Conservation (phyloP, 2,329 filamentous ascomycete species). For the Hirsutella minnesotensis region DNA sequence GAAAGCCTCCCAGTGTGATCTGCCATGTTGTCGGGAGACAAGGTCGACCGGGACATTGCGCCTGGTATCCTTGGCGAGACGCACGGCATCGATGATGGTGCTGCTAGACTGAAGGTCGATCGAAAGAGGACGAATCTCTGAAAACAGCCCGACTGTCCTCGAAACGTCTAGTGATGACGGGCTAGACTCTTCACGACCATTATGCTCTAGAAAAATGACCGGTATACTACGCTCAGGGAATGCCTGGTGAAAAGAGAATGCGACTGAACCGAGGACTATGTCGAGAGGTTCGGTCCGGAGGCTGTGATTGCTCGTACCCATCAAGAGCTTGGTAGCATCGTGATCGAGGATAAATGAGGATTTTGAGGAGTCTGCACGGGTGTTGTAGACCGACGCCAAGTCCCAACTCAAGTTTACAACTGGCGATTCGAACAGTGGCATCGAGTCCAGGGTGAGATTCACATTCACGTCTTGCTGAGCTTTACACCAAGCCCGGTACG, state of each 20-base stretch:
- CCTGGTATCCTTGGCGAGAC: constrained; percentile 21
- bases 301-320: constrained; percentile 14
- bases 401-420: constrained; percentile 10
- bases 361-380: background rate
- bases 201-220: constrained; percentile 25
- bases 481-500: constrained; percentile 23
- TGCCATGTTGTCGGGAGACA: constrained; percentile 17
- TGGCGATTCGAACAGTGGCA: constrained; percentile 2
- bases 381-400: constrained; percentile 1
- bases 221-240: constrained; percentile 22
- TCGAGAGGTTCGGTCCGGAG: constrained; percentile 25
- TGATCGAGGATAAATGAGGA: constrained; percentile 5
- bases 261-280: constrained; percentile 21
- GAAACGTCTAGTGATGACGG: constrained; percentile 19
- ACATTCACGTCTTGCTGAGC: background rate
- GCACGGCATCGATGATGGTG: constrained; percentile 5
- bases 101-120: constrained; percentile 4
- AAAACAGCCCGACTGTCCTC: constrained; percentile 32
- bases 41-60: constrained; percentile 23
- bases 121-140: constrained; percentile 24
- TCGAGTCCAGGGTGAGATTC: background rate
- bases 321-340: background rate
- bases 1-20: constrained; percentile 17
- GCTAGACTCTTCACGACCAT: constrained; percentile 23
- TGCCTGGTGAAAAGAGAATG: constrained; percentile 18